These are phyloP conservation scores for Trichoderma sp. DNA, from an alignment of 2,329 filamentous ascomycete genomes.

Conservation along the genomic window DNA sequence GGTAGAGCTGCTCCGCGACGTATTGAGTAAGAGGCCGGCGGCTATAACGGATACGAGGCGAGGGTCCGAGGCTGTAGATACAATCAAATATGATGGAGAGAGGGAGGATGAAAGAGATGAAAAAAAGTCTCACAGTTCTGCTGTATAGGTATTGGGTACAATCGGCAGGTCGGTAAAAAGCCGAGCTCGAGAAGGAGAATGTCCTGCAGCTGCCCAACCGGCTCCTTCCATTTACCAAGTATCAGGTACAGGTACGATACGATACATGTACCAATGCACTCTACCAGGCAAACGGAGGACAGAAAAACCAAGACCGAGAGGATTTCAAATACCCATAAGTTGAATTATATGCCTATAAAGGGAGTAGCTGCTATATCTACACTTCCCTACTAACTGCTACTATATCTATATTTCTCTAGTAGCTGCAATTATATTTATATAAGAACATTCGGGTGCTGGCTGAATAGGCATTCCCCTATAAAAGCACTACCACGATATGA, in stretches of 20 bases:
- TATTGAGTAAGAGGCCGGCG: background rate
- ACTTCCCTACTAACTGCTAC: no score
- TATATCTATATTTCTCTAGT: no score
- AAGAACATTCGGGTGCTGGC: no score
- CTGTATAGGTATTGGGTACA: background rate
- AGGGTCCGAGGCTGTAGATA: background rate
- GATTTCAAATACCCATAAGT: no score
- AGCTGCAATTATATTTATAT: no score
- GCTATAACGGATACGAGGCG: background rate
- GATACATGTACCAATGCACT: background rate
- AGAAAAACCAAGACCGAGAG: no score
- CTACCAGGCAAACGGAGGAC: no score
- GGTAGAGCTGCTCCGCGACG: background rate
- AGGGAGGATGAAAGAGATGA: background rate
- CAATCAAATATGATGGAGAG: background rate
- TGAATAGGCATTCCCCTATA: no score
- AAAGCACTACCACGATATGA: no score
- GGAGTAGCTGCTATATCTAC: no score
- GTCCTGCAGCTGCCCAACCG: constrained; percentile 13
- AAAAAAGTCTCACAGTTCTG: background rate
- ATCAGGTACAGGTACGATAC: background rate
- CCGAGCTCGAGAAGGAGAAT: background rate
- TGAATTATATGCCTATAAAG: no score
- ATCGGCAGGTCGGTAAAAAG: background rate
- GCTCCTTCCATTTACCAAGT: background rate